Evolutionary conservation across 1,139 yeast species (phyloP), one percentile per base, ranked within the genome.

Genomic region (Pichiaceae sp.): DNA sequence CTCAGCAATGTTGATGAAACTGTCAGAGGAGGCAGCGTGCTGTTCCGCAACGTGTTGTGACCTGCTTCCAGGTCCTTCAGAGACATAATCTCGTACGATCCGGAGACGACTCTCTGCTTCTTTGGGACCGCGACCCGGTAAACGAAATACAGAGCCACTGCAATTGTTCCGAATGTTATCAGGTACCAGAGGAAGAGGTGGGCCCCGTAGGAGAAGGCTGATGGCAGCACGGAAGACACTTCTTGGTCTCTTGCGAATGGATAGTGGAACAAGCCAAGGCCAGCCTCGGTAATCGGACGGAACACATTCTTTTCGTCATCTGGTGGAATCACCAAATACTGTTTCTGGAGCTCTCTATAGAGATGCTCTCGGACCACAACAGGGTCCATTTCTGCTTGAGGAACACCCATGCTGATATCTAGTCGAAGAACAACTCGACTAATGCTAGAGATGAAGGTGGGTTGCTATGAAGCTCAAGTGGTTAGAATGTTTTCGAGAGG

Each of bases 301-400:
- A 54, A 54, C 14, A 12, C 19, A 12, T 43, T 47, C 12, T 46
- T 41, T 11, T 41, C 32, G 2, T 45, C 43, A 4, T 43, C 46
- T 19, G 50, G 45, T 2, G 54, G 52, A 17, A 54, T 33, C 6
- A 54, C 54, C 16, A 51, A 28, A 32, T 44, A 42, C 16, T 34
- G 36, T 24, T 47, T 40, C 28, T 44, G 36, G 4, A 48, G 27
- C 33, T 50, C 55, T 29, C 48, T 49, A 38, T 39, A 54, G 6
- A 47, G 32, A 34, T 54, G 59, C 40, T 54, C 59, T 34, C 57
- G 45, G 17, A 54, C 32, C 7, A 54, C 44, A 4, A 54, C 50
- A 0, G 51, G 29, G 29, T 54, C 59, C 38, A 44, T 42, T 16
- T 47, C 40, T 9, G 57, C 50, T 6, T 45, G 41, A 12, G 59